Base-by-base conservation (phyloP, 2,329 filamentous ascomycete genomes). In the Apiospora arundinis region DNA sequence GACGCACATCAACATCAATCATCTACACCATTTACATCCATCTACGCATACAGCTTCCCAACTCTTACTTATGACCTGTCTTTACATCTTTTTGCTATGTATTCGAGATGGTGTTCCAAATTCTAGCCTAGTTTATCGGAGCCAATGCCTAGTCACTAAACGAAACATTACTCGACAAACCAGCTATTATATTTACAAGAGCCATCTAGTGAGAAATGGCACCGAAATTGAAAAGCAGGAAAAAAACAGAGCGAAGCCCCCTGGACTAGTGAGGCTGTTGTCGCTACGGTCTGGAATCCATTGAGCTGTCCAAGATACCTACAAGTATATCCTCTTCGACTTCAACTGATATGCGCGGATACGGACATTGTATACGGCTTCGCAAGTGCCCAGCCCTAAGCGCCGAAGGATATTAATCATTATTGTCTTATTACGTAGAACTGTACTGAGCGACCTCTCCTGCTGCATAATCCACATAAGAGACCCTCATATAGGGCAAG, bases 401-500 rank as follows among this genome's bases (percentile, higher is more conserved):
- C 21, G 18, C 16, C 16, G 16, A 18, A 37, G 9, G 25, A 56
- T 12, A 21, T 25, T 7, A 28, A 32, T 32, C 28, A 14, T 21
- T 16, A 25, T 25, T 14, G 2, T 25, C 12, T 49, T 23, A 5
- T 25, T 28, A 37, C 32, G 25, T 16, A 37, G 28, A n/a, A n/a
- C 4, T 37, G 25, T 37, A 32, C 28, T 60, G 25, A 32, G 8
- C 52, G 52, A 16, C 52, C 16, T 60, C 3, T 60, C 37, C 28
- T 32, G 28, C 52, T 21, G 52, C 52, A 18, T 32, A 37, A n/a
- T 21, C 28, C 52, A 60, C 52, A 7, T 6, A 60, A 28, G 28
- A 60, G 11, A 37, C 52, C 52, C 52, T 32, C 28, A 60, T 60
- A 37, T 60, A 37, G 52, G 52, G 52, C 52, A 60, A 32, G 52